Conservation (phyloP, 768 basidiomycete species). For the Leucocoprinus birnbaumii region DNA sequence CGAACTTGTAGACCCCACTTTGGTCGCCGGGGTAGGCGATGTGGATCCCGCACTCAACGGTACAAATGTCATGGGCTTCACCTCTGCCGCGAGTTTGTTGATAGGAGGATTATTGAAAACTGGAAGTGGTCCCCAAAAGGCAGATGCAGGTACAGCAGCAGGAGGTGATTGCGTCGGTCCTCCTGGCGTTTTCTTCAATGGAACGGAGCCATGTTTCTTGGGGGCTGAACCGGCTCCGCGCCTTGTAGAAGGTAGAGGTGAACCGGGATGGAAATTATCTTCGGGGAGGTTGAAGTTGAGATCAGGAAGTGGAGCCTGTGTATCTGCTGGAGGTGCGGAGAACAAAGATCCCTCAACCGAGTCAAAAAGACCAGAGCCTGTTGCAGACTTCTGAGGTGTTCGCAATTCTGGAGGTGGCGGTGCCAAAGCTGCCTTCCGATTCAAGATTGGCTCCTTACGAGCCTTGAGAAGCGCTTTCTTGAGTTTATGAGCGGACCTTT, state of each 20-base stretch:
- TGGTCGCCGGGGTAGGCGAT: not conserved
- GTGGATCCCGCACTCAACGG: not conserved
- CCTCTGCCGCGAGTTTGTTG: constrained; percentile 16
- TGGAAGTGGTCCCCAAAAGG: constrained; percentile 61
- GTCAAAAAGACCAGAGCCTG: constrained; percentile 14
- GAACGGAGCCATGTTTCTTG: constrained; percentile 38
- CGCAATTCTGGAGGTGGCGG: constrained; percentile 34
- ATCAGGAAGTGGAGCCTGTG: constrained; percentile 17
- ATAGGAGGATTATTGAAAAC: constrained; percentile 29
- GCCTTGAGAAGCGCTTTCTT: constrained; percentile 63
- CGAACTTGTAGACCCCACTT: not conserved
- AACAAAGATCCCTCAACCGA: constrained; percentile 25
- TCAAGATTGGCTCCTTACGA: constrained; percentile 66
- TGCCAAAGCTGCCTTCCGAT: constrained; percentile 43
- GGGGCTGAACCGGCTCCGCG: constrained; percentile 28
- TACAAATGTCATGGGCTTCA: constrained; percentile 5
- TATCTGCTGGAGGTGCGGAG: constrained; percentile 12
- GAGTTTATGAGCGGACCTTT: constrained; percentile 66
- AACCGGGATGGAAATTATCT: constrained; percentile 38
- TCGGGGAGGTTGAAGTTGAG: constrained; percentile 32
- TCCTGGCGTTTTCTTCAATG: constrained; percentile 31
- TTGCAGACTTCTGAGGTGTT: constrained; percentile 29
- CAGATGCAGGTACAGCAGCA: constrained; percentile 35
- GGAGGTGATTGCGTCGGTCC: constrained; percentile 22
- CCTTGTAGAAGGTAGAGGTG: constrained; percentile 24